phyloP scores from a whole-genome alignment of 2,329 filamentous ascomycete genomes.

The Elsinoe necatrix region DNA sequence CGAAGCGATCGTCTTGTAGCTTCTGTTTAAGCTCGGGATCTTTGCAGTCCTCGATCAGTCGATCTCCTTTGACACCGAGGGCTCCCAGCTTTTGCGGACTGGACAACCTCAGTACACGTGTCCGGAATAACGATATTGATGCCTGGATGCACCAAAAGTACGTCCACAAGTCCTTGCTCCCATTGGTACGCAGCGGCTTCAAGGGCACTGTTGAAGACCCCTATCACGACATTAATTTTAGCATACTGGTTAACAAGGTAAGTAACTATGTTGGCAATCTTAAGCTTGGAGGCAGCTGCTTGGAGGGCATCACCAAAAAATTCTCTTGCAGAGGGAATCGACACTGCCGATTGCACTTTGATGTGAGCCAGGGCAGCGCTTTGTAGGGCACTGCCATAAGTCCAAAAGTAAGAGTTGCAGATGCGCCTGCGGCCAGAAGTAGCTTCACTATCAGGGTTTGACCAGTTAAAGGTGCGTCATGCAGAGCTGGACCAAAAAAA shows the following conservation, averaged over 20 bases:
- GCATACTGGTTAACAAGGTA: neutral
- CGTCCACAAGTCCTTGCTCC: neutral
- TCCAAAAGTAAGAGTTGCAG: conserved; percentile 18
- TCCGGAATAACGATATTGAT: neutral
- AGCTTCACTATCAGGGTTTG: conserved; percentile 3
- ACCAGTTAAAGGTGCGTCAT: neutral
- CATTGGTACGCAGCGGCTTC: neutral
- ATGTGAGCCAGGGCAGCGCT: conserved; percentile 21
- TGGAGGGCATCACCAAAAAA: conserved; percentile 21
- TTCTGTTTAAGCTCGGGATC: neutral
- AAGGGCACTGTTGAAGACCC: neutral
- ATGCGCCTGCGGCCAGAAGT: conserved; percentile 20
- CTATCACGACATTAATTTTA: neutral
- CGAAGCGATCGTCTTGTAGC: neutral
- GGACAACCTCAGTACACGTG: neutral
- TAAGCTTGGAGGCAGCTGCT: conserved; percentile 19
- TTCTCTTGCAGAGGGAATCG: too few relatives aligned
- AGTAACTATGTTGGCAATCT: too few relatives aligned
- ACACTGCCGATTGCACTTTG: too few relatives aligned
- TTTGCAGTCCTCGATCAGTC: neutral
- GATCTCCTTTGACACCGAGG: neutral
- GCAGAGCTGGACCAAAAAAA: neutral
- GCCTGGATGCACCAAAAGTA: neutral
- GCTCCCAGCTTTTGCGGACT: neutral
- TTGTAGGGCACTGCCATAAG: conserved; percentile 15